phyloP scores from a whole-genome alignment of 2,329 filamentous ascomycete species.

The Daldinia sp. region DNA sequence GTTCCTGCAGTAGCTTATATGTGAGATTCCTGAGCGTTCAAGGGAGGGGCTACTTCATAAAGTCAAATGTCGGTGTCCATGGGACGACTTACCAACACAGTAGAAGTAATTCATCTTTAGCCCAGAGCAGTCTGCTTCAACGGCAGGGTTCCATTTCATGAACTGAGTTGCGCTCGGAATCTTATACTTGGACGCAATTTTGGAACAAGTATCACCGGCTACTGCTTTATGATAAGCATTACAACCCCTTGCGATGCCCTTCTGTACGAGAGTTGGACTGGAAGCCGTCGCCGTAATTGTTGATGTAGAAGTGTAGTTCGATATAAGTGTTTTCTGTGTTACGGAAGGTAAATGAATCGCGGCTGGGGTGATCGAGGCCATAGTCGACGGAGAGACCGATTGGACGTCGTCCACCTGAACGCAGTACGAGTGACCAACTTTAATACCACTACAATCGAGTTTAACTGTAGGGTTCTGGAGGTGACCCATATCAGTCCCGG shows the following conservation, averaged over 20 bases:
- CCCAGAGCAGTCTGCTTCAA: not conserved
- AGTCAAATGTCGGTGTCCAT: not conserved
- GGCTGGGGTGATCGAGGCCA: not conserved
- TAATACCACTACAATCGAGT: not conserved
- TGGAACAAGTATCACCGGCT: not conserved
- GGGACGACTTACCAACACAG: not conserved
- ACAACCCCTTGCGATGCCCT: not conserved
- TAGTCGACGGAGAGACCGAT: not conserved
- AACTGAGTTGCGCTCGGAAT: not conserved
- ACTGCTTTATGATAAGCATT: not conserved
- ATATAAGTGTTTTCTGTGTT: not conserved
- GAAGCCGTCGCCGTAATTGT: not conserved
- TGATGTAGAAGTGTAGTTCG: not conserved
- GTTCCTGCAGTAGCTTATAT: not conserved
- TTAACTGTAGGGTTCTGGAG: not conserved
- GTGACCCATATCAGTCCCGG: not conserved
- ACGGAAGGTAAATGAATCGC: not conserved
- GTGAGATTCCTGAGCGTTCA: not conserved
- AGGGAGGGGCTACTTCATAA: not conserved
- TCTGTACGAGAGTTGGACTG: not conserved
- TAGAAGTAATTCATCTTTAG: not conserved
- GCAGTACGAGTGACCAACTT: slow-evolving; percentile 1
- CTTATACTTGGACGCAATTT: not conserved
- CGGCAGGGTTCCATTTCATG: not conserved
- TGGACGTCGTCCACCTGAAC: not conserved